Percentiles rank a stretch among this genome's conserved stretches.
Conservation (phyloP, 768 basidiomycete genomes). For the Leucogyrophana mollusca region DNA sequence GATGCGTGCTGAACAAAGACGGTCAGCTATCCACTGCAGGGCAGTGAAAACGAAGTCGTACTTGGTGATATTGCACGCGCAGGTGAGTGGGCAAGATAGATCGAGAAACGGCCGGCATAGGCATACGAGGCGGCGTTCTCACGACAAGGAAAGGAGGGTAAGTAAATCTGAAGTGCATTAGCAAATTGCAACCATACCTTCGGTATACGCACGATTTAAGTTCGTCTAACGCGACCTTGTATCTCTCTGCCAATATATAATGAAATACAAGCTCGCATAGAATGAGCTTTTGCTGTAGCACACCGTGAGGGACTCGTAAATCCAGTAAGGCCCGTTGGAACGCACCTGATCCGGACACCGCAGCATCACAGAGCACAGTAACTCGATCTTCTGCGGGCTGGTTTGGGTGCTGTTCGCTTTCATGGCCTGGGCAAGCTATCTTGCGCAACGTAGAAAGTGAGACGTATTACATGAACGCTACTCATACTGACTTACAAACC, state of each 20-base stretch:
- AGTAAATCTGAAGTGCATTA: slow-evolving; percentile 50
- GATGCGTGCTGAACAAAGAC: background rate
- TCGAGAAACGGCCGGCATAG: slow-evolving; percentile 75
- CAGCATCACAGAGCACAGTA: slow-evolving; percentile 69
- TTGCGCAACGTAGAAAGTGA: no score
- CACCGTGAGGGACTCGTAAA: slow-evolving; percentile 1
- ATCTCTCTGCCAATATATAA: slow-evolving; percentile 54
- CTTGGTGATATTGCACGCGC: slow-evolving; percentile 2
- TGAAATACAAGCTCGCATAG: slow-evolving; percentile 73
- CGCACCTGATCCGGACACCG: slow-evolving; percentile 66
- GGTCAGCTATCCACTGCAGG: background rate
- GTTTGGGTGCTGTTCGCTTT: slow-evolving; percentile 25
- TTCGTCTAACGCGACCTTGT: slow-evolving; percentile 78
- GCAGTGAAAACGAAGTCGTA: background rate
- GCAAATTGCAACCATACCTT: slow-evolving; percentile 5
- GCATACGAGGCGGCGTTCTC: slow-evolving; percentile 77
- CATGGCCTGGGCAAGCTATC: no score
- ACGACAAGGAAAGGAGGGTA: slow-evolving; percentile 86
- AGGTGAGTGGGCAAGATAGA: slow-evolving; percentile 61
- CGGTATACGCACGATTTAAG: slow-evolving; percentile 69
- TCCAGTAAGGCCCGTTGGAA: slow-evolving; percentile 4
- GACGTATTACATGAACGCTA: no score
- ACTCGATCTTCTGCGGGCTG: slow-evolving; percentile 47
- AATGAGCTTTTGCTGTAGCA: slow-evolving; percentile 63
- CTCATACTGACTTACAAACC: no score